phyloP scores from a whole-genome alignment of 768 basidiomycete species.

The Baorangia bicolor region DNA sequence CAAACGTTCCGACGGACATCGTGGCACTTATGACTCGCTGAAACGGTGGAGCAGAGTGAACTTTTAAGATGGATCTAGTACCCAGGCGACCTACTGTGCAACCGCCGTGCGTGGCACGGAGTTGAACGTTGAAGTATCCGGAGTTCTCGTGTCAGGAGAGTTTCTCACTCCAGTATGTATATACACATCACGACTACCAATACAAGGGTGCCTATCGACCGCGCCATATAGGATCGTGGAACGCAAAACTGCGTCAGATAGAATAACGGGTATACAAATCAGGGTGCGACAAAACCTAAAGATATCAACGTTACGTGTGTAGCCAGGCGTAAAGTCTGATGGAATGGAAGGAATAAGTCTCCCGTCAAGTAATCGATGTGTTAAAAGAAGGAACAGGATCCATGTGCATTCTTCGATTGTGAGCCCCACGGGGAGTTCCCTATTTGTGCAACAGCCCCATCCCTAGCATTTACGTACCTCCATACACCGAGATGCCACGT shows the following conservation, averaged over 20 bases:
- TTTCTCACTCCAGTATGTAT: neutral
- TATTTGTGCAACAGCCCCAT: slow-evolving; percentile 33
- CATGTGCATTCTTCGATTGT: slow-evolving; percentile 14
- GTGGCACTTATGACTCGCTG: neutral
- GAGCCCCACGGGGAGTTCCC: neutral
- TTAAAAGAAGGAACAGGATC: too few relatives aligned
- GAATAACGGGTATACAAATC: too few relatives aligned
- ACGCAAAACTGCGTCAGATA: too few relatives aligned
- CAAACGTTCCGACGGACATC: too few relatives aligned
- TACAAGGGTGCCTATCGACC: too few relatives aligned
- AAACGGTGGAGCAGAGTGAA: neutral
- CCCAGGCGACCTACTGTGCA: neutral
- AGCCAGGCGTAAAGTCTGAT: too few relatives aligned
- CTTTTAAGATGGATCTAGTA: neutral
- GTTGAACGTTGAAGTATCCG: neutral
- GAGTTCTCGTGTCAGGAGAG: neutral
- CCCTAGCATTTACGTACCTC: slow-evolving; percentile 67
- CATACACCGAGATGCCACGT: slow-evolving; percentile 77
- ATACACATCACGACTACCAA: neutral
- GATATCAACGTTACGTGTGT: too few relatives aligned
- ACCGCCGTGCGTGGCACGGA: too few relatives aligned
- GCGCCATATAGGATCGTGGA: too few relatives aligned
- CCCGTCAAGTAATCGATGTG: too few relatives aligned
- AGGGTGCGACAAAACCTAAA: neutral
- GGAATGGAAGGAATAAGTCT: too few relatives aligned